Base-by-base conservation (phyloP, 768 basidiomycete genomes). In the Mycena capillaripes region DNA sequence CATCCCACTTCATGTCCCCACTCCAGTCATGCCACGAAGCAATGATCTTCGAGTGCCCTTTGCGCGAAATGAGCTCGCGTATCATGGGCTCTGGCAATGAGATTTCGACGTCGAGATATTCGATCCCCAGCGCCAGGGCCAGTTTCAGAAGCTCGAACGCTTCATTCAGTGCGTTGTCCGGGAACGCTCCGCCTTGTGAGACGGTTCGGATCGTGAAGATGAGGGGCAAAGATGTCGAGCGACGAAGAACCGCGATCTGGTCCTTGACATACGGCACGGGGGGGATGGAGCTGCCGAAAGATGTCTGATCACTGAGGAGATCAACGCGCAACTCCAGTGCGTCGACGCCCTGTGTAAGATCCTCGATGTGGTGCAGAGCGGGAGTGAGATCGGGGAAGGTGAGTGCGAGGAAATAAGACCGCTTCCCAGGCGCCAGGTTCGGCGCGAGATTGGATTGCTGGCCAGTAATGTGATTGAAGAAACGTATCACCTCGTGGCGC, bases 21-120 rank as follows among this genome's bases (percentile, higher is more conserved):
- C 90, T 92, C 93, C 94, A 97, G 77, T 99, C 97, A 79, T 98
- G 97, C 92, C 93, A 98, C 8, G 97, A 98, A 0, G 96, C 94
- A 68, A 99, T 92, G 77, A 98, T 89, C 75, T 92, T 87, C 0
- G 96, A 93, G 46, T 82, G 77, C 0, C 95, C 91, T 80, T 96
- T 97, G 63, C 84, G 85, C 16, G 84, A 76, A 30, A 85, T 81
- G 52, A 98, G 83, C 3, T 89, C 86, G 34, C 86, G 85, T 68
- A 97, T 89, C 58, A 85, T 78, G 58, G 88, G 86, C 73, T 90
- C 86, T 0, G 94, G 89, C 83, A 93, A 91, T 0, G 91, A 88
- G 66, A 95, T 90, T 82, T 99, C 97, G 58, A 98, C 88, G 76
- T 99, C 98, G 74, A 99, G 81, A 80, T 97, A 99, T 81, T 99